A percentile compares a stretch with the other conserved stretches of the same genome.
phyloP scores from a whole-genome alignment of 768 basidiomycete species.

The Xerocomus spinulosus region DNA sequence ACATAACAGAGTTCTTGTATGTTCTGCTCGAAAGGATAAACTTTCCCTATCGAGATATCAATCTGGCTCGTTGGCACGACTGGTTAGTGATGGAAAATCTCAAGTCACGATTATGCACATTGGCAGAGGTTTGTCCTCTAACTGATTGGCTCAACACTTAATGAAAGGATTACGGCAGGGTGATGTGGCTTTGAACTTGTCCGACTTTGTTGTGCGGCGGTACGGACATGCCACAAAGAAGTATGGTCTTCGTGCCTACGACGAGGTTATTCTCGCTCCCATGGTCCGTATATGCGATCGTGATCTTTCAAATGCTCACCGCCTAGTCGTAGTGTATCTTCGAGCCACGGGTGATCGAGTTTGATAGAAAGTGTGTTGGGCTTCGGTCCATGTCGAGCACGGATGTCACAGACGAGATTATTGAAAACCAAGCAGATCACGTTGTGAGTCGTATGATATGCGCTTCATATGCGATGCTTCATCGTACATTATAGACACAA shows the following conservation, averaged over 20 bases:
- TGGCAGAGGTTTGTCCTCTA: slow-evolving; percentile 67
- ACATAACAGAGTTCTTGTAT: slow-evolving; percentile 86
- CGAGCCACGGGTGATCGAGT: slow-evolving; percentile 89
- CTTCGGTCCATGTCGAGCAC: slow-evolving; percentile 45
- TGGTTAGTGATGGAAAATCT: slow-evolving; percentile 92
- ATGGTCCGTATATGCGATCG: slow-evolving; percentile 55
- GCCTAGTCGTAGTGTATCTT: slow-evolving; percentile 69
- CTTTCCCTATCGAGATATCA: slow-evolving; percentile 84
- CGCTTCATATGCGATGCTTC: slow-evolving; percentile 1
- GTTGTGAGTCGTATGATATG: slow-evolving; percentile 36
- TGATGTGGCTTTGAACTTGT: slow-evolving; percentile 84
- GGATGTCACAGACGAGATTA: slow-evolving; percentile 73
- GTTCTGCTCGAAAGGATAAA: slow-evolving; percentile 72
- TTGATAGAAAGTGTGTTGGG: slow-evolving; percentile 65
- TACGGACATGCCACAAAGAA: slow-evolving; percentile 77
- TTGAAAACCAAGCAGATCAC: slow-evolving; percentile 50
- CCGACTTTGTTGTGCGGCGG: slow-evolving; percentile 82
- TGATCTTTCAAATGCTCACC: neutral
- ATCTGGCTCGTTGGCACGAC: slow-evolving; percentile 75
- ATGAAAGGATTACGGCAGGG: slow-evolving; percentile 43
- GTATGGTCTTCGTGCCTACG: slow-evolving; percentile 86
- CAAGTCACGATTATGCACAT: slow-evolving; percentile 77
- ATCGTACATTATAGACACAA: slow-evolving; percentile 55
- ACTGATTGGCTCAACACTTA: neutral
- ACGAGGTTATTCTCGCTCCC: slow-evolving; percentile 91